phyloP scores from a whole-genome alignment of 2,329 filamentous ascomycete species.

The Clonostachys solani region DNA sequence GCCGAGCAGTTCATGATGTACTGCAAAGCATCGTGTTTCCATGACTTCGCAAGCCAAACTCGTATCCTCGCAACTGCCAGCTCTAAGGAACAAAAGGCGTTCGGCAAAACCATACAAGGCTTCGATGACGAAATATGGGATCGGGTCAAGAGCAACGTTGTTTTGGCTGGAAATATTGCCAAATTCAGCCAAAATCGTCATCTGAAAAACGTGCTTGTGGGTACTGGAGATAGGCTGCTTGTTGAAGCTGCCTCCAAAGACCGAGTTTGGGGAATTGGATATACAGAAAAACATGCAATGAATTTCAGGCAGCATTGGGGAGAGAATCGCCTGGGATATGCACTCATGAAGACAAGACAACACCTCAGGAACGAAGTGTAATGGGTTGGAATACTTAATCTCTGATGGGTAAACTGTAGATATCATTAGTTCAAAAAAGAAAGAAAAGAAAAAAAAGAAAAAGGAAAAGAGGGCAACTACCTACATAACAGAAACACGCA shows the following conservation, averaged over 20 bases:
- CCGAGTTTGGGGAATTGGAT: constrained; percentile 27
- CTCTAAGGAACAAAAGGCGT: constrained; percentile 19
- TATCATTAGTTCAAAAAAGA: no score
- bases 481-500: no score
- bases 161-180: constrained; percentile 22
- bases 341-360: constrained; percentile 23
- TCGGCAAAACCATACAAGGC: constrained; percentile 17
- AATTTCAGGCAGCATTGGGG: constrained; percentile 16
- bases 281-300: constrained; percentile 18
- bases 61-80: constrained; percentile 14
- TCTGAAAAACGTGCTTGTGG: constrained; percentile 18
- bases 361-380: no score
- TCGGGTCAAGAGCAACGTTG: constrained; percentile 19
- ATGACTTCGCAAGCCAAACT: constrained; percentile 14
- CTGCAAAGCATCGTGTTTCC: constrained; percentile 29
- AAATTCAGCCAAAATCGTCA: constrained; percentile 24
- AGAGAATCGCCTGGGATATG: constrained; percentile 21
- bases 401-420: no score
- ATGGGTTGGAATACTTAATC: no score
- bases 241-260: constrained; percentile 21
- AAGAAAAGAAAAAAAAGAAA: no score
- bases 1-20: constrained; percentile 38
- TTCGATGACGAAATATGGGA: constrained; percentile 21
- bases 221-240: constrained; percentile 19
- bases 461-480: no score